A percentile compares a stretch with the other conserved stretches of the same genome.
Evolutionary conservation across 225 moss, liverwort and hornwort genomes (phyloP).

Genomic region (Sphagnum contortum): DNA sequence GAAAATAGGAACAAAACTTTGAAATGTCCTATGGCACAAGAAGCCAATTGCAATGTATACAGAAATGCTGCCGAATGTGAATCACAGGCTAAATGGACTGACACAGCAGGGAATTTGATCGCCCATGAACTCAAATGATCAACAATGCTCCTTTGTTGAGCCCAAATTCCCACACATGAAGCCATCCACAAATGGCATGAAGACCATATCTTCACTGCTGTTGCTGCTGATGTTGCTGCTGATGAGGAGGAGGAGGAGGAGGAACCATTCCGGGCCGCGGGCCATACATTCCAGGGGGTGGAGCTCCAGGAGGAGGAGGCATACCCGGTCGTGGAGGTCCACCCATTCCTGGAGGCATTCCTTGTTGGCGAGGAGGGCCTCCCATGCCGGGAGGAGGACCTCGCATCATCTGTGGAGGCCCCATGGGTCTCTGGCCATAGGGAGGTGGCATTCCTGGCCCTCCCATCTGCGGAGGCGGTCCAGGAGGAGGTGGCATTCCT

Average conservation of each 20-base stretch:
- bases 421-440: slow-evolving; percentile 75
- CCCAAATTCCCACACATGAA: no score
- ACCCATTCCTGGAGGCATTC: slow-evolving; percentile 88
- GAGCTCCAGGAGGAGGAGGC: slow-evolving; percentile 60
- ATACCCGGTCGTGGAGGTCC: slow-evolving; percentile 85
- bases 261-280: slow-evolving; percentile 81
- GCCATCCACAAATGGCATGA: no score
- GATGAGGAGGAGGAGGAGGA: slow-evolving; percentile 62
- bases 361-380: slow-evolving; percentile 67
- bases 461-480: slow-evolving; percentile 42
- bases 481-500: slow-evolving; percentile 58
- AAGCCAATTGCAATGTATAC: no score
- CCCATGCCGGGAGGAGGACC: slow-evolving; percentile 87
- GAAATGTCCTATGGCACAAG: no score
- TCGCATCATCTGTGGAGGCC: slow-evolving; percentile 97
- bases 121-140: no score
- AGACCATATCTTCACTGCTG: slow-evolving; percentile 1
- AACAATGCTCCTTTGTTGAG: no score
- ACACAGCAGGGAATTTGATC: no score
- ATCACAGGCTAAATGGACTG: no score
- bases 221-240: slow-evolving; percentile 35
- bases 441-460: slow-evolving; percentile 76
- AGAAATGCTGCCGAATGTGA: no score
- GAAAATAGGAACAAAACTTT: no score
- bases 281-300: slow-evolving; percentile 78